A percentile compares a stretch with the other conserved stretches of the same genome.
phyloP scores from a whole-genome alignment of 108 stramenopile species.

The Cyclotella kingstonii region DNA sequence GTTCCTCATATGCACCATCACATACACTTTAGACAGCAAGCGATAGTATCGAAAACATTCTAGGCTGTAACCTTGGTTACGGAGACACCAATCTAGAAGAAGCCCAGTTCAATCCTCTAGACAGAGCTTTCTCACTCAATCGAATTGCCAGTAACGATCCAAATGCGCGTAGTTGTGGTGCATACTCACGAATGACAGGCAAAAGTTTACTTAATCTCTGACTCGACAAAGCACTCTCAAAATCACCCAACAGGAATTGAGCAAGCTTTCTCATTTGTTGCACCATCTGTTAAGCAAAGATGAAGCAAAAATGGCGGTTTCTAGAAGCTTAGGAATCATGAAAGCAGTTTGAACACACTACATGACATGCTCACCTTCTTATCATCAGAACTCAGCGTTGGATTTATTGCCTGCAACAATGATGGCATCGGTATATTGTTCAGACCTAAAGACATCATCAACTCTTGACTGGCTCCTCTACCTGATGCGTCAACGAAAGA shows the following conservation, averaged over 20 bases:
- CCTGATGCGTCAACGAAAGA: constrained; percentile 77
- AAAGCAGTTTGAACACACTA: no score
- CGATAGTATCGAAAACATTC: no score
- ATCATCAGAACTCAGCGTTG: constrained; percentile 60
- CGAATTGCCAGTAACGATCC: constrained; percentile 63
- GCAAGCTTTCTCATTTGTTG: constrained; percentile 79
- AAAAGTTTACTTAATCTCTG: constrained; percentile 58
- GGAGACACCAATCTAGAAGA: constrained; percentile 29
- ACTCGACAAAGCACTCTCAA: constrained; percentile 54
- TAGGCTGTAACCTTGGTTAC: no score
- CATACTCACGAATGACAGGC: constrained; percentile 75
- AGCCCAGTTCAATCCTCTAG: constrained; percentile 73
- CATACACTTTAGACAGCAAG: no score
- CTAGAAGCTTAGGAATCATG: no score
- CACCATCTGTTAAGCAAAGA: constrained; percentile 39
- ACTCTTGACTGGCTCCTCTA: constrained; percentile 66
- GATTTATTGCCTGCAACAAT: constrained; percentile 67
- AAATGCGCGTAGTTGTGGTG: constrained; percentile 71
- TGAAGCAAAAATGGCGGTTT: background rate
- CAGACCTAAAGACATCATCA: constrained; percentile 51
- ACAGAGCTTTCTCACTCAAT: constrained; percentile 66
- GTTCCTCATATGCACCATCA: no score
- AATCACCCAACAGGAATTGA: constrained; percentile 73
- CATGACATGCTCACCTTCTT: constrained; percentile 45
- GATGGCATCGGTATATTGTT: constrained; percentile 68